Evolutionary conservation across 2,329 filamentous ascomycete species (phyloP), one percentile per base, ranked within the genome.

Genomic region (Ascochyta clinopodiicola): DNA sequence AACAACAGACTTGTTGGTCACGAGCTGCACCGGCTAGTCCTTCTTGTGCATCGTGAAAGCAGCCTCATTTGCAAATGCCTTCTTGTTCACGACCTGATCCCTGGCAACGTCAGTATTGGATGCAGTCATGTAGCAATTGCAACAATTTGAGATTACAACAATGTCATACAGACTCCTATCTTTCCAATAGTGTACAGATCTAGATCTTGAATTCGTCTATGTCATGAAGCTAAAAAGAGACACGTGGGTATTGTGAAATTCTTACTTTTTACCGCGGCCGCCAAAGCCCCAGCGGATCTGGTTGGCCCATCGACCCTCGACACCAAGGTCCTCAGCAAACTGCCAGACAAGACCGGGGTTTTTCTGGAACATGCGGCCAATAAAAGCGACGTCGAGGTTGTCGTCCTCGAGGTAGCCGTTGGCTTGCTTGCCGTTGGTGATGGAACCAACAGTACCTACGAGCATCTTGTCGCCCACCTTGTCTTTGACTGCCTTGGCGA

Each of bases 301-400:
- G 61, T 86, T 86, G 1, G 92, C 85, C 84, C 88, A 88, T 64
- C 88, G 80, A 5, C 93, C 85, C 54, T 86, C 79, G 3, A 93
- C 86, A 9, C 85, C 86, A 29, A 96, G 78, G 61, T 92, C 84
- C 57, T 90, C 83, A 0, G 91, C 92, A 59, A 85, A 88, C 31
- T 84, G 82, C 76, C 91, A 86, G 8, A 92, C 88, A 70, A 92
- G 86, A 54, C 90, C 87, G 0, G 92, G 90, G 69, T 96, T 91
- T 72, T 91, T 86, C 77, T 96, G 81, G 75, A 95, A 95, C 68
- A 89, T 88, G 51, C 91, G 82, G 0, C 85, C 93, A 1, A 89
- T 81, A 17, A 94, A 81, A 0, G 88, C 86, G n/a, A 93, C 74
- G 70, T 97, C 92, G 55, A 87, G 66, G 39, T 68, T 66, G 22